Percentiles rank a stretch among this genome's conserved stretches.
These are phyloP conservation scores for Raphanus sativus DNA, from an alignment of 345 rosid species.

Conservation along the genomic window DNA sequence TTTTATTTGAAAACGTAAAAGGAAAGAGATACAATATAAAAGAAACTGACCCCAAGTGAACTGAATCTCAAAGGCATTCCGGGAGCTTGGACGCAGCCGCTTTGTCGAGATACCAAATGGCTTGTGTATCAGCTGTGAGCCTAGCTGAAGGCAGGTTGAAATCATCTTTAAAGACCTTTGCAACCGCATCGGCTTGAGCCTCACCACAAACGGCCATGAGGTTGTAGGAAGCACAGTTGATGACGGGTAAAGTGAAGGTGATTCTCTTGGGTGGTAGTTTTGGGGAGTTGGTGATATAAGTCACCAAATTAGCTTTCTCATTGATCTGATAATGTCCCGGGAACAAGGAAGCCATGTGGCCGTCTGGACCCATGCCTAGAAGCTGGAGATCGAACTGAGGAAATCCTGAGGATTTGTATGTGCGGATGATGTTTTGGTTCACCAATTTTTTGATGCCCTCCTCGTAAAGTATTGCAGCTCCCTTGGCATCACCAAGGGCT, in stretches of 20 bases:
- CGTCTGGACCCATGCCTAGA: slow-evolving; percentile 88
- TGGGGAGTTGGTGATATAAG: slow-evolving; percentile 67
- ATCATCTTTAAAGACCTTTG: slow-evolving; percentile 44
- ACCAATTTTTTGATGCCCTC: slow-evolving; percentile 56
- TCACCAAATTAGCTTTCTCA: slow-evolving; percentile 66
- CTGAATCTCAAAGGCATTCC: neutral
- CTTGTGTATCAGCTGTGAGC: slow-evolving; percentile 67
- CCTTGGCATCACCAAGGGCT: slow-evolving; percentile 72
- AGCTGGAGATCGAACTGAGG: slow-evolving; percentile 86
- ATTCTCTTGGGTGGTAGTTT: slow-evolving; percentile 82
- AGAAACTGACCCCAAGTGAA: neutral
- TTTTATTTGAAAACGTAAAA: slow-evolving; percentile 14
- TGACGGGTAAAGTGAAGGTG: slow-evolving; percentile 80
- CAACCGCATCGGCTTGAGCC: slow-evolving; percentile 59
- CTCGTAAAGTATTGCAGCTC: slow-evolving; percentile 44
- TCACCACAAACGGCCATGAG: slow-evolving; percentile 67
- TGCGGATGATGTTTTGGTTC: slow-evolving; percentile 36
- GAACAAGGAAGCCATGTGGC: slow-evolving; percentile 83
- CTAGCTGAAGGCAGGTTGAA: slow-evolving; percentile 50
- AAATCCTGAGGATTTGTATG: slow-evolving; percentile 45
- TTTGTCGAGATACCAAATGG: slow-evolving; percentile 72
- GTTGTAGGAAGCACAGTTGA: slow-evolving; percentile 65
- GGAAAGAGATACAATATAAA: neutral
- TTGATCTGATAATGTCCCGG: slow-evolving; percentile 62
- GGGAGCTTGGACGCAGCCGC: slow-evolving; percentile 58